A percentile compares a stretch with the other conserved stretches of the same genome.
phyloP scores from a whole-genome alignment of 352 stramenopile species.

The Thalassiosira sp. region DNA sequence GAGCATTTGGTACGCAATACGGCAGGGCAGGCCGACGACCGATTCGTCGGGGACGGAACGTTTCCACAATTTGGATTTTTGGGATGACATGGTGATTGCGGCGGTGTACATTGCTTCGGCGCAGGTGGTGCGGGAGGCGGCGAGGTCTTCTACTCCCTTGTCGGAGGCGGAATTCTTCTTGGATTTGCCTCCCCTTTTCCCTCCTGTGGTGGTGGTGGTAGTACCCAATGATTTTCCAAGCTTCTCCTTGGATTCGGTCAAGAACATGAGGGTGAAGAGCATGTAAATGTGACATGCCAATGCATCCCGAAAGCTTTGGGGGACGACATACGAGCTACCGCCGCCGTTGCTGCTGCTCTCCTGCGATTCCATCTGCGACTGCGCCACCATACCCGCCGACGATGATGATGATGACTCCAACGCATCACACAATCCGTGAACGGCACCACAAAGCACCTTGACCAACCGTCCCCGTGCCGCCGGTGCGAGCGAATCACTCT shows the following conservation, averaged over 20 bases:
- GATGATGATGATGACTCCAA: constrained; percentile 14
- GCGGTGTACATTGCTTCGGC: constrained; percentile 64
- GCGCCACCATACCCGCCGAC: neutral
- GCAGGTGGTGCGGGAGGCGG: constrained; percentile 42
- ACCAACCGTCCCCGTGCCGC: constrained; percentile 57
- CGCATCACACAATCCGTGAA: constrained; percentile 53
- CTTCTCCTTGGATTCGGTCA: constrained; percentile 77
- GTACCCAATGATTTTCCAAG: constrained; percentile 39
- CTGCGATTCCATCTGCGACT: neutral
- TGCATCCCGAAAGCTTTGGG: constrained; percentile 73
- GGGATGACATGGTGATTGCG: constrained; percentile 58
- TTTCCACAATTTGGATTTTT: constrained; percentile 69
- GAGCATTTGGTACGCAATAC: constrained; percentile 81
- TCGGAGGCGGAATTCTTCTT: constrained; percentile 17
- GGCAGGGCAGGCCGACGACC: constrained; percentile 68
- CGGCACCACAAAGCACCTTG: constrained; percentile 56
- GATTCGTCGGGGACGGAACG: constrained; percentile 71
- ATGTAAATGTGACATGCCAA: constrained; percentile 81
- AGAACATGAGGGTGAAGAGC: constrained; percentile 82
- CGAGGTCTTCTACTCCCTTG: constrained; percentile 16
- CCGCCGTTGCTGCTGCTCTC: neutral
- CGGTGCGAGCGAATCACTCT: constrained; percentile 71
- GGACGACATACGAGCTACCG: constrained; percentile 30
- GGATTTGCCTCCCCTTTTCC: constrained; percentile 23
- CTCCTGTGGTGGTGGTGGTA: neutral